Conservation (phyloP, 2,329 filamentous ascomycete species). For the Colletotrichum sp. region DNA sequence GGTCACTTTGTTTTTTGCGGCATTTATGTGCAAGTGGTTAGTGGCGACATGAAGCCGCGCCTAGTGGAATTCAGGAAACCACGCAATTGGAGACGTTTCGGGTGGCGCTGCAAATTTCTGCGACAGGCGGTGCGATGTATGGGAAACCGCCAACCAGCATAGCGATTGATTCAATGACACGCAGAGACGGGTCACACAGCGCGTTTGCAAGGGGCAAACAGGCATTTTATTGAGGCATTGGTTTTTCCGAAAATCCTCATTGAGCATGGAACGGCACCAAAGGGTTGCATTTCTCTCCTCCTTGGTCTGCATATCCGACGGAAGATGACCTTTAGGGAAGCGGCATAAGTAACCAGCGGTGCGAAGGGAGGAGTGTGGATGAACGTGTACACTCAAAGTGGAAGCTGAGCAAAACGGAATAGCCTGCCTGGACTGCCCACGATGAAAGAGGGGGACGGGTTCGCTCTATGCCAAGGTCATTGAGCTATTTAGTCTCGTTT, state of each 20-base stretch:
- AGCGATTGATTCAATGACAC: constrained; percentile 9
- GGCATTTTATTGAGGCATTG: neutral
- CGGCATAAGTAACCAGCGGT: neutral
- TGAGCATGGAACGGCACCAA: neutral
- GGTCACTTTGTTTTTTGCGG: neutral
- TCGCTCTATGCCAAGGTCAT: neutral
- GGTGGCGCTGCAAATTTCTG: neutral
- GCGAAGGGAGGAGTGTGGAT: neutral
- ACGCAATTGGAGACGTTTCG: neutral
- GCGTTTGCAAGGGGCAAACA: neutral
- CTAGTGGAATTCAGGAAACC: neutral
- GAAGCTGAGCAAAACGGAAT: neutral
- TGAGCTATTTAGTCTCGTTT: neutral
- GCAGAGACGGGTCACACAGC: neutral
- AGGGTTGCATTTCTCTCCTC: neutral
- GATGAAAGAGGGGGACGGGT: neutral
- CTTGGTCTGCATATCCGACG: neutral
- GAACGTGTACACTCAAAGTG: neutral
- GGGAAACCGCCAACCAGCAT: constrained; percentile 12
- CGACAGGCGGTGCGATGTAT: neutral
- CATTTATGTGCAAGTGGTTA: neutral
- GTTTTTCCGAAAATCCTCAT: neutral
- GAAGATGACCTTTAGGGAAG: neutral
- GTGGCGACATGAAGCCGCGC: neutral
- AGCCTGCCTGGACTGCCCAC: neutral